Evolutionary conservation across 1,284 basidiomycete species (phyloP), one percentile per base, ranked within the genome.

Genomic region (Leccinum pseudoinsigne): DNA sequence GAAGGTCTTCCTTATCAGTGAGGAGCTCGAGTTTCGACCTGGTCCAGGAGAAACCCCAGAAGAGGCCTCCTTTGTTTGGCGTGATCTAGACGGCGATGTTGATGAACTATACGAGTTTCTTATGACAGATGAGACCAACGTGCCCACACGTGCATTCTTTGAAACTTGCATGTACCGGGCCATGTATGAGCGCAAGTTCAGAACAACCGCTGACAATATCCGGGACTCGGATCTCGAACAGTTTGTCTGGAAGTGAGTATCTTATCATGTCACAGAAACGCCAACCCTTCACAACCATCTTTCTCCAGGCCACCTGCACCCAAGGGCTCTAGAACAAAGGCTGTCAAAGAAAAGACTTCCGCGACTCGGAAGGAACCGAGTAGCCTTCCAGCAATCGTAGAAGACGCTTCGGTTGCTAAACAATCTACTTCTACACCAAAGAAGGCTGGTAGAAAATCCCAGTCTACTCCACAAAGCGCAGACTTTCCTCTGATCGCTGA

Each of bases 81-180:
- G 91, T 58, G 97, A 98, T 76, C 82, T 96, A 18, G 85, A 92
- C 58, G 92, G 92, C 45, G 92, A 92, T 69, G 78, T 88, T 21
- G 88, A 93, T 67, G 93, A 95, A 70, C 82, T 90, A 58, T 93
- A 88, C 70, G 92, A 95, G 75, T 95, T 93, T 71, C 87, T 93
- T 56, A 76, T 75, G 66, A 87, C 88, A 2, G 79, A 82, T 53
- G 92, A 90, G 16, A 92, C 93, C 12, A 94, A 94, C 68, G 88
- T 83, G 18, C 93, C 94, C 1, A 95, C 93, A 5, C 86, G 86
- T 58, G 88, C 90, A 14, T 91, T 92, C 77, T 97, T 98, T 73
- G 94, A 97, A 76, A 89, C 93, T 55, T 95, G 95, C 75, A 92
- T 95, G 82, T 90, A 97, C 68, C 89, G 94, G 51, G 97, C 96